phyloP scores from a whole-genome alignment of 2,329 filamentous ascomycete species.

The Hypoxylon rubiginosum region DNA sequence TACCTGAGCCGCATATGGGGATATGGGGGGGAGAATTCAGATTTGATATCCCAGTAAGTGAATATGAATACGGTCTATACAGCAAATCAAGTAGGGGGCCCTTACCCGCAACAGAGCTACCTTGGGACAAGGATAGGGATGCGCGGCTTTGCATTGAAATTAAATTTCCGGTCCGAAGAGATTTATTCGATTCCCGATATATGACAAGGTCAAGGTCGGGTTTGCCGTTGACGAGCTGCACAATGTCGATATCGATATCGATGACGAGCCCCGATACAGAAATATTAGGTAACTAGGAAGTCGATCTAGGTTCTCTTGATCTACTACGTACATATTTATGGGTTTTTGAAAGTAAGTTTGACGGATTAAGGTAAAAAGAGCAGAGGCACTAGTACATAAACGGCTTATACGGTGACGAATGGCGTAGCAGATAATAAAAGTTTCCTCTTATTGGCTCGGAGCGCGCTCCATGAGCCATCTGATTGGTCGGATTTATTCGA shows the following conservation, averaged over 20 bases:
- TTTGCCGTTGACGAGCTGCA: not conserved
- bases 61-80: not conserved
- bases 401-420: not conserved
- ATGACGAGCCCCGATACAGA: not conserved
- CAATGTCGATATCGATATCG: not conserved
- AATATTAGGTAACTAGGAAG: not conserved
- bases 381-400: not conserved
- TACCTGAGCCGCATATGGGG: not conserved
- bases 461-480: constrained; percentile 18
- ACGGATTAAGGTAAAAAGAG: not conserved
- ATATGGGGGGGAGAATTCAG: not conserved
- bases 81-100: not conserved
- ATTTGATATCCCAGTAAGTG: not conserved
- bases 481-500: constrained; percentile 15
- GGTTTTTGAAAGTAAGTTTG: not conserved
- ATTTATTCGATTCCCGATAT: too few relatives aligned
- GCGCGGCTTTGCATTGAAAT: not conserved
- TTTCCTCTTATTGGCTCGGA: constrained; percentile 29
- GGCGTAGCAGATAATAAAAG: constrained; percentile 1
- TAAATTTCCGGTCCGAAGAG: not conserved
- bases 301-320: not conserved
- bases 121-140: not conserved
- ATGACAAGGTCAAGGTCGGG: too few relatives aligned
- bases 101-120: not conserved
- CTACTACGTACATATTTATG: too few relatives aligned